These are phyloP conservation scores for Ampelocalamus luodianensis DNA, from an alignment of 176 grass and related monocot genomes.

Conservation along the genomic window DNA sequence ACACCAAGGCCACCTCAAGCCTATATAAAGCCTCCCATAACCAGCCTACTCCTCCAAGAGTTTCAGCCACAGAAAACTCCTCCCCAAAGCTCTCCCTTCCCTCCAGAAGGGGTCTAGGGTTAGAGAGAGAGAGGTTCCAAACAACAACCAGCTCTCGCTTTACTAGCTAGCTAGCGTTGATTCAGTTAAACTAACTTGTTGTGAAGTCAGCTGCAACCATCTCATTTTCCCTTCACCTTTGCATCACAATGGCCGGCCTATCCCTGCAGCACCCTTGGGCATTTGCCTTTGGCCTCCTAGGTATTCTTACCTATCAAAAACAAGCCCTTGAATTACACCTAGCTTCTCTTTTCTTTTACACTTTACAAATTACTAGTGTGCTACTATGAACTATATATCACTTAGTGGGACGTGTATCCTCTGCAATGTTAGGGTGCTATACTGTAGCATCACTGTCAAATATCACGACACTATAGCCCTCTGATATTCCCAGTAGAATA, in stretches of 20 bases:
- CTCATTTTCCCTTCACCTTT: not conserved
- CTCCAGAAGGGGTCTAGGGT: slow-evolving; percentile 38
- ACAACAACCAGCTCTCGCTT: not conserved
- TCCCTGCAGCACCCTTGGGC: slow-evolving; percentile 68
- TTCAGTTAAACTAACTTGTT: slow-evolving; percentile 34
- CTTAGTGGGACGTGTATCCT: too few species aligned
- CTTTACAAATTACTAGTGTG: not conserved
- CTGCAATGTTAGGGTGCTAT: too few species aligned
- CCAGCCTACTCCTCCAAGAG: slow-evolving; percentile 33
- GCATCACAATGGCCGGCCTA: slow-evolving; percentile 56
- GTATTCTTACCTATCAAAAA: slow-evolving; percentile 44
- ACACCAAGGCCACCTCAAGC: not conserved
- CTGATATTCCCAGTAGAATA: too few species aligned
- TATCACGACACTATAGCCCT: too few species aligned
- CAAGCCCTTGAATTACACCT: not conserved
- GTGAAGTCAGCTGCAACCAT: not conserved
- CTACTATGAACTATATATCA: too few species aligned
- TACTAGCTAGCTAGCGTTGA: not conserved
- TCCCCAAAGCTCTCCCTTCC: slow-evolving; percentile 46
- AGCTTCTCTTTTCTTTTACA: not conserved
- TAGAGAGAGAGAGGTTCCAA: slow-evolving; percentile 38
- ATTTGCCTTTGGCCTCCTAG: slow-evolving; percentile 69
- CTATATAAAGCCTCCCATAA: slow-evolving; percentile 45
- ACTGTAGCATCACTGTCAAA: too few species aligned
- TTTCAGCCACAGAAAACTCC: slow-evolving; percentile 26